Percentiles rank a stretch among this genome's conserved stretches.
phyloP scores from a whole-genome alignment of 495 filamentous ascomycete genomes.

The Penicillium bialowiezense region DNA sequence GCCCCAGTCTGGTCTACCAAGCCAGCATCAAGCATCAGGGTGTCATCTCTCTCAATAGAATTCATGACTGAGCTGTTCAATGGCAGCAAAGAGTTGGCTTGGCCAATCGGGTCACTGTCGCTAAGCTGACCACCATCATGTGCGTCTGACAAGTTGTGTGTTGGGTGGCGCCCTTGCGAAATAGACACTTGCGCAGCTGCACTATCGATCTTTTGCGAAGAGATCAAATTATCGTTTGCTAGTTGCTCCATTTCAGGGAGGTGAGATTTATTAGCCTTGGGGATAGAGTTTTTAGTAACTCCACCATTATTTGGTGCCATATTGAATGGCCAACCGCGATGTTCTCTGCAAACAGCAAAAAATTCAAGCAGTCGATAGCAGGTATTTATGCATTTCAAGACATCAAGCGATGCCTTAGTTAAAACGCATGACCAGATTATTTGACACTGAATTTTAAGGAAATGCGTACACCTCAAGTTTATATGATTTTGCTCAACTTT shows the following conservation, averaged over 20 bases:
- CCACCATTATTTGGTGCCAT: not conserved
- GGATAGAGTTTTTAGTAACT: not conserved
- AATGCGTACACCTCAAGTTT: not conserved
- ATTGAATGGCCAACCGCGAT: not conserved
- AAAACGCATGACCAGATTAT: not conserved
- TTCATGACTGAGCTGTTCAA: not conserved
- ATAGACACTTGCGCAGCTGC: not conserved
- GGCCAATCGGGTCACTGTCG: not conserved
- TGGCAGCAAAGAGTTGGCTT: not conserved
- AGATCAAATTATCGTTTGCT: not conserved
- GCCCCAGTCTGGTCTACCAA: not conserved
- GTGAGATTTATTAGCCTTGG: not conserved
- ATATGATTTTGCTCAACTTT: not conserved
- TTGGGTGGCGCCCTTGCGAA: not conserved
- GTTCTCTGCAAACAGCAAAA: not conserved
- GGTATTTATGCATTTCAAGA: constrained; percentile 1
- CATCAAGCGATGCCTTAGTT: not conserved
- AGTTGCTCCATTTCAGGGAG: not conserved
- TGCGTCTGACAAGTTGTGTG: not conserved
- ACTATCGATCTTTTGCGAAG: not conserved
- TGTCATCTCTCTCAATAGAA: constrained; percentile 1
- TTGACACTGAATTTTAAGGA: not conserved
- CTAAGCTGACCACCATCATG: not conserved
- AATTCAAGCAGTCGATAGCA: not conserved
- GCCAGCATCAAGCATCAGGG: not conserved